Evolutionary conservation across 768 basidiomycete genomes (phyloP).

Genomic region (Rhodosporidiobolus odoratus): DNA sequence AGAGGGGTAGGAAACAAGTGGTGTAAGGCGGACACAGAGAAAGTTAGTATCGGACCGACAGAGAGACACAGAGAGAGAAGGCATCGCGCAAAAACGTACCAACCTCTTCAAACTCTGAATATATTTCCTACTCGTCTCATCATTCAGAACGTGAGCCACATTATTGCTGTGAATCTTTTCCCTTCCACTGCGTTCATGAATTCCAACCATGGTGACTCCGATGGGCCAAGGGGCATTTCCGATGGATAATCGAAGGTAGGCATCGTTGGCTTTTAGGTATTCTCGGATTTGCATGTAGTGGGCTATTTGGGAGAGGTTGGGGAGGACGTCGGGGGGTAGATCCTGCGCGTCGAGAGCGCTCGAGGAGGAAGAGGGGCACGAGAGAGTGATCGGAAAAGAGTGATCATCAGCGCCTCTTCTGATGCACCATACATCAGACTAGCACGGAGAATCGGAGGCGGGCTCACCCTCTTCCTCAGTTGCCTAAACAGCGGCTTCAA

Average conservation of each 20-base stretch:
- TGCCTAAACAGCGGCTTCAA: conserved; percentile 93
- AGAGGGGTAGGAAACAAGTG: background rate
- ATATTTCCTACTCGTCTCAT: conserved; percentile 97
- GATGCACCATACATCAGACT: too few relatives aligned
- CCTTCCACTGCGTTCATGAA: conserved; percentile 94
- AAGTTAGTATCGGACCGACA: background rate
- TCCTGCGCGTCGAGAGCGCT: conserved; percentile 51
- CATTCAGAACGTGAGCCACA: conserved; percentile 96
- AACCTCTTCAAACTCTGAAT: conserved; percentile 94
- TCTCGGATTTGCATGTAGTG: conserved; percentile 93
- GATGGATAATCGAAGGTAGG: conserved; percentile 92
- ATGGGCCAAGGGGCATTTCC: conserved; percentile 99
- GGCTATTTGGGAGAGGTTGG: conserved; percentile 78
- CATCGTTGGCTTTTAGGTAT: conserved; percentile 93
- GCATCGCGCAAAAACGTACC: conserved; percentile 59
- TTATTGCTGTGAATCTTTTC: conserved; percentile 97
- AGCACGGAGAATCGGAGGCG: background rate
- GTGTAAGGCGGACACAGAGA: background rate
- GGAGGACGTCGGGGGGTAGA: conserved; percentile 77
- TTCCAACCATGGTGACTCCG: conserved; percentile 98
- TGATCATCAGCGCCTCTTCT: too few relatives aligned
- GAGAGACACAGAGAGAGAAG: conserved; percentile 45
- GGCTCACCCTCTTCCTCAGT: conserved; percentile 75
- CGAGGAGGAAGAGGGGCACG: background rate
- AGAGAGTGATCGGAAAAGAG: background rate